Percentiles rank a stretch among this genome's conserved stretches.
Evolutionary conservation across 75 land plant genomes (phyloP).

Genomic region (Sequoiadendron giganteum): DNA sequence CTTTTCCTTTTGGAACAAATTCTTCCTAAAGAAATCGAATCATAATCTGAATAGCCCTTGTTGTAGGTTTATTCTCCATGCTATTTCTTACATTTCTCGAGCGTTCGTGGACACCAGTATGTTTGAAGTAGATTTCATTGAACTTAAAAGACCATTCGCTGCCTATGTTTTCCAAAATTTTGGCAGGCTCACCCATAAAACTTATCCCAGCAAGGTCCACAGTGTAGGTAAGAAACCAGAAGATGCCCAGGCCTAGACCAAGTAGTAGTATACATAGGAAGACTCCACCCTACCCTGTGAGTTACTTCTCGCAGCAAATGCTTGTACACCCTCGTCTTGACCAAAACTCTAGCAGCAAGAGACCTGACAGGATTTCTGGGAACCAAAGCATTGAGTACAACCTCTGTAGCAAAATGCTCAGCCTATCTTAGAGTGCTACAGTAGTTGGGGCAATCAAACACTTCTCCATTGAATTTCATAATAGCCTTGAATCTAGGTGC

Average conservation of each 20-base stretch:
- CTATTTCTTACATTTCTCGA: too few species aligned
- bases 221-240: constrained; percentile 31
- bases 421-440: constrained; percentile 38
- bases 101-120: too few species aligned
- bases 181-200: constrained; percentile 38
- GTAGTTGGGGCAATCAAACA: constrained; percentile 36
- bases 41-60: too few species aligned
- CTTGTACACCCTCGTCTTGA: constrained; percentile 49
- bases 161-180: too few species aligned
- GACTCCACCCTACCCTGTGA: constrained; percentile 35
- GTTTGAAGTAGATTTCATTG: too few species aligned
- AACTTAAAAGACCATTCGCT: too few species aligned
- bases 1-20: too few species aligned
- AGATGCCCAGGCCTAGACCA: constrained; percentile 35
- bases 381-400: constrained; percentile 30
- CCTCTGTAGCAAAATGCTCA: constrained; percentile 45
- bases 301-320: constrained; percentile 48
- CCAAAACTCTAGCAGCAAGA: constrained; percentile 31
- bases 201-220: constrained; percentile 49
- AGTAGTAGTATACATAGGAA: constrained; percentile 37
- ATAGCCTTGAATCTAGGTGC: constrained; percentile 39
- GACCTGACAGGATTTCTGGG: constrained; percentile 28
- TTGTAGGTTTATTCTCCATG: too few species aligned
- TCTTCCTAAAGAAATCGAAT: too few species aligned
- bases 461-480: constrained; percentile 45